Percentiles rank a stretch among this genome's conserved stretches.
Evolutionary conservation across 176 grass and related monocot species (phyloP).

Genomic region (Bolboschoenus planiculmis): DNA sequence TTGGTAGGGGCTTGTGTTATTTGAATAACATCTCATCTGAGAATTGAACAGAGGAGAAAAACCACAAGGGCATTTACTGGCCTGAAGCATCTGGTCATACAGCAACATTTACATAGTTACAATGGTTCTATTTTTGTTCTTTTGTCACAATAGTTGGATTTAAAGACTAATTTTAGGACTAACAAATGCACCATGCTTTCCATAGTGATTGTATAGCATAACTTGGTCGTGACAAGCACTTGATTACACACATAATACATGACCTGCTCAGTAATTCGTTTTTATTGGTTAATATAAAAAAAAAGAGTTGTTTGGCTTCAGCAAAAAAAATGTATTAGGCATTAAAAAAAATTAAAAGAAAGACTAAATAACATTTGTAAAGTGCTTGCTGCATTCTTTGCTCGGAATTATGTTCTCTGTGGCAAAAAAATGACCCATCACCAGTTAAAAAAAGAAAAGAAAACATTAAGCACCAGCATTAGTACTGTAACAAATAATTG

Average conservation of each 20-base stretch:
- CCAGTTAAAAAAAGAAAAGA: no score
- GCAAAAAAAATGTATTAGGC: no score
- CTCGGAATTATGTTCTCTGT: no score
- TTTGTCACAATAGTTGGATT: neutral
- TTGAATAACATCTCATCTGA: slow-evolving; percentile 42
- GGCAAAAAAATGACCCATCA: no score
- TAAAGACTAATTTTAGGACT: slow-evolving; percentile 1
- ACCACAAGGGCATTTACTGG: no score
- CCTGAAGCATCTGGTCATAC: no score
- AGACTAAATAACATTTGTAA: no score
- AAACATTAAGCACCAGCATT: no score
- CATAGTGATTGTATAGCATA: slow-evolving; percentile 59
- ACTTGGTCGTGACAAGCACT: slow-evolving; percentile 32
- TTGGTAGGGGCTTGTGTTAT: slow-evolving; percentile 39
- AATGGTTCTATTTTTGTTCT: neutral
- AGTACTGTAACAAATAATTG: no score
- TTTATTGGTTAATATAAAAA: neutral
- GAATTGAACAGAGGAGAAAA: slow-evolving; percentile 36
- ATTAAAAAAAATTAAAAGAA: no score
- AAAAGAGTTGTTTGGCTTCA: neutral
- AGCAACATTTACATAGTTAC: neutral
- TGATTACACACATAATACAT: slow-evolving; percentile 76
- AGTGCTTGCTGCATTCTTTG: no score
- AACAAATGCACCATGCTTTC: slow-evolving; percentile 55
- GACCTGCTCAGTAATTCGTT: slow-evolving; percentile 27